These are phyloP conservation scores for Claviceps citrina DNA, from an alignment of 2,329 filamentous ascomycete genomes.

Conservation along the genomic window DNA sequence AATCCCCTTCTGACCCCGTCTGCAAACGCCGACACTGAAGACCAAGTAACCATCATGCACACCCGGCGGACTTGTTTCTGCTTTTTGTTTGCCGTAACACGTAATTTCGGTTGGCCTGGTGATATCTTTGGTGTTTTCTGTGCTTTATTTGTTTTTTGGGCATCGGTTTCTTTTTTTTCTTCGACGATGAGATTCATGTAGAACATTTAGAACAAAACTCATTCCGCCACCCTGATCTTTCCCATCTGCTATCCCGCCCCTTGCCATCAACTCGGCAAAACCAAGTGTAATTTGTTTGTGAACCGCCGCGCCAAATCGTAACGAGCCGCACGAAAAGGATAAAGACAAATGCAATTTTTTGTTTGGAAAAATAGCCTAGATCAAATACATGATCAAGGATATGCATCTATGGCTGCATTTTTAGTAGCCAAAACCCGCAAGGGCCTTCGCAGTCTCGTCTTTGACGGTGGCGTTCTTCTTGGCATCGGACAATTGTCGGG, in stretches of 20 bases:
- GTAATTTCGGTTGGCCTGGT: neutral
- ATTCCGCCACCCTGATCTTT: slow-evolving; percentile 14
- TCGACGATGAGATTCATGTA: slow-evolving; percentile 21
- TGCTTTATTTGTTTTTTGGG: slow-evolving; percentile 21
- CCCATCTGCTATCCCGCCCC: slow-evolving; percentile 22
- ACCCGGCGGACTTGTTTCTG: neutral
- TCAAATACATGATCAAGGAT: slow-evolving; percentile 14
- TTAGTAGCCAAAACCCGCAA: slow-evolving; percentile 88
- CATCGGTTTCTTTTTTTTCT: slow-evolving; percentile 8
- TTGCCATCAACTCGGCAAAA: slow-evolving; percentile 32
- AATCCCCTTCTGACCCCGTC: neutral
- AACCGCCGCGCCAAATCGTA: slow-evolving; percentile 41
- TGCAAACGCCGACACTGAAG: neutral
- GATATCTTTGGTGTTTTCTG: slow-evolving; percentile 10
- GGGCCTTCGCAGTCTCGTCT: slow-evolving; percentile 73
- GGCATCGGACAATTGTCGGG: slow-evolving; percentile 79
- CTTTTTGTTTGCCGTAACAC: neutral
- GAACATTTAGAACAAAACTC: slow-evolving; percentile 19
- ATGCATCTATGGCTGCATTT: slow-evolving; percentile 27
- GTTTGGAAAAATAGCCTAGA: slow-evolving; percentile 13
- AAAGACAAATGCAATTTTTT: slow-evolving; percentile 22
- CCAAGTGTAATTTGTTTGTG: slow-evolving; percentile 33
- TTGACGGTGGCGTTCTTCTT: slow-evolving; percentile 84
- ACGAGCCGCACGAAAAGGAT: slow-evolving; percentile 35
- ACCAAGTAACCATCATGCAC: neutral